Percentiles rank a stretch among this genome's conserved stretches.
Evolutionary conservation across 1,284 basidiomycete species (phyloP).

Genomic region (Irpex sp.): DNA sequence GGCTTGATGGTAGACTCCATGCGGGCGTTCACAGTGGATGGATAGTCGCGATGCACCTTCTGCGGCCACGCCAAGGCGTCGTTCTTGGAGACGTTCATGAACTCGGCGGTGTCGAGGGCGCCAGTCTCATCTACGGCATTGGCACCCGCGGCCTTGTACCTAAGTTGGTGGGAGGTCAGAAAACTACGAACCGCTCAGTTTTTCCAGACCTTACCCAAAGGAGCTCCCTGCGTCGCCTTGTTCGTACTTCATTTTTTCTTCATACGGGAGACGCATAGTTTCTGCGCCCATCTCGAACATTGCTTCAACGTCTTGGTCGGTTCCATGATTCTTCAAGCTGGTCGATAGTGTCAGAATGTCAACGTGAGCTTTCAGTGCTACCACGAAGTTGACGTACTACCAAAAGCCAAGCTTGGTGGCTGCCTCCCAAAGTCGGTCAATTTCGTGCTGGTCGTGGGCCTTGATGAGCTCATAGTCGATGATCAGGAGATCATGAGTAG

Average conservation of each 20-base stretch:
- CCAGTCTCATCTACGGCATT: conserved; percentile 32
- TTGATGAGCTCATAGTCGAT: conserved; percentile 9
- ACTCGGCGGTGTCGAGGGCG: conserved; percentile 28
- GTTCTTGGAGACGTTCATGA: conserved; percentile 27
- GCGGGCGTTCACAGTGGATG: conserved; percentile 26
- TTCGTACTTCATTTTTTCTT: conserved; percentile 34
- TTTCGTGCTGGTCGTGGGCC: conserved; percentile 1
- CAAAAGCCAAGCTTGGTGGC: conserved; percentile 9
- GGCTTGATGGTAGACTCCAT: conserved; percentile 30
- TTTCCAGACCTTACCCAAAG: conserved; percentile 24
- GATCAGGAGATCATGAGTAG: conserved; percentile 5
- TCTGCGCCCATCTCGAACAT: conserved; percentile 35
- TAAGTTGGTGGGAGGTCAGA: conserved; percentile 10
- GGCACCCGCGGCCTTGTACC: conserved; percentile 30
- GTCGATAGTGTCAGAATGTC: not conserved
- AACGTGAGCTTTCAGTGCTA: too few species aligned
- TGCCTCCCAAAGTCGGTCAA: conserved; percentile 6
- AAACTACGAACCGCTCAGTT: not conserved
- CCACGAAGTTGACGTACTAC: conserved; percentile 2
- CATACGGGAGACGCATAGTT: conserved; percentile 30
- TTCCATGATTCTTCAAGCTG: conserved; percentile 34
- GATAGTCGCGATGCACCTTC: conserved; percentile 29
- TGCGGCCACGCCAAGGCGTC: conserved; percentile 27
- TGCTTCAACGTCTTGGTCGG: conserved; percentile 26
- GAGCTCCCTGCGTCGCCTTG: conserved; percentile 33